Evolutionary conservation across 495 filamentous ascomycete species (phyloP).

Genomic region (Bombardia bombarda): DNA sequence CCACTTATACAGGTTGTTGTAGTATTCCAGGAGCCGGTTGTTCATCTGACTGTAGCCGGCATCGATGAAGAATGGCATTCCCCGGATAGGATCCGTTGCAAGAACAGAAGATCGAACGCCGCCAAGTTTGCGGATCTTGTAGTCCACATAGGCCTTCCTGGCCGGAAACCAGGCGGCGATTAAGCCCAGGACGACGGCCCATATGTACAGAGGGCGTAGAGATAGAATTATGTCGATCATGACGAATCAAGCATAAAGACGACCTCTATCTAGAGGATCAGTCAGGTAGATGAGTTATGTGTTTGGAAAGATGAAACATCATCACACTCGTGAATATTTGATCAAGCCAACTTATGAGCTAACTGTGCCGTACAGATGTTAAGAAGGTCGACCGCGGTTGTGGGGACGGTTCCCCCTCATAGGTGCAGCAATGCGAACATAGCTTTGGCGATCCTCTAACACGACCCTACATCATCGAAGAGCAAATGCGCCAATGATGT

Average conservation of each 20-base stretch:
- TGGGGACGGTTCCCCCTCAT: too few relatives aligned
- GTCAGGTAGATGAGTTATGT: background rate
- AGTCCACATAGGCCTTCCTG: slow-evolving; percentile 7
- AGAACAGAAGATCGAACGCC: slow-evolving; percentile 14
- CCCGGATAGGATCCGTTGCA: slow-evolving; percentile 16
- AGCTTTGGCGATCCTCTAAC: too few relatives aligned
- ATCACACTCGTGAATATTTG: too few relatives aligned
- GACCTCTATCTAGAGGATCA: too few relatives aligned
- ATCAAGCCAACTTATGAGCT: too few relatives aligned
- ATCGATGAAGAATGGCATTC: slow-evolving; percentile 14
- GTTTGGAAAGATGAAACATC: too few relatives aligned
- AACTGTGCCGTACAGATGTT: too few relatives aligned
- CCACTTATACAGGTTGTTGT: slow-evolving; percentile 18
- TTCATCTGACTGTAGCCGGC: slow-evolving; percentile 17
- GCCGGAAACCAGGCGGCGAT: slow-evolving; percentile 6
- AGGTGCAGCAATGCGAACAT: too few relatives aligned
- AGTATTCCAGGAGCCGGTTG: slow-evolving; percentile 26
- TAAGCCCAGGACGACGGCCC: slow-evolving; percentile 2
- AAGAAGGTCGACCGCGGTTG: too few relatives aligned
- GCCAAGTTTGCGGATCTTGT: slow-evolving; percentile 12
- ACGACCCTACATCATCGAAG: too few relatives aligned
- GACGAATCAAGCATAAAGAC: background rate
- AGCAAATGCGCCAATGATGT: too few relatives aligned
- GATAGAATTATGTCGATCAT: slow-evolving; percentile 6
- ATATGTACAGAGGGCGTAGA: background rate